phyloP scores from a whole-genome alignment of 2,329 filamentous ascomycete species.

The Xylaria sp. region DNA sequence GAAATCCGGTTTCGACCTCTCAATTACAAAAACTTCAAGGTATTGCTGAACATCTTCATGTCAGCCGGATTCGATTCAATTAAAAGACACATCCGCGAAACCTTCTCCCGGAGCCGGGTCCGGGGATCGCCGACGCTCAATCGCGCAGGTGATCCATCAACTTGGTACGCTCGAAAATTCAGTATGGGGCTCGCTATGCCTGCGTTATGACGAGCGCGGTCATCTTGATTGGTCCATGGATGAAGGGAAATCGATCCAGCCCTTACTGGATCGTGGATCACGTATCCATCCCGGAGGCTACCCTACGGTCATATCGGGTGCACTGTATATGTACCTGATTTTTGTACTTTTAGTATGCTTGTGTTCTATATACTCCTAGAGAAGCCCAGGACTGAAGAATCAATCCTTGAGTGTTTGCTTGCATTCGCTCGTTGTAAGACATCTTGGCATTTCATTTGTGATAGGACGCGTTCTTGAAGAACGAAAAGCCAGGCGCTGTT shows the following conservation, averaged over 20 bases:
- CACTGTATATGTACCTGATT: constrained; percentile 16
- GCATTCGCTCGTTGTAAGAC: background rate
- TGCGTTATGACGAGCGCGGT: constrained; percentile 29
- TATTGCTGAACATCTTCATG: background rate
- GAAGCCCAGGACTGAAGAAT: background rate
- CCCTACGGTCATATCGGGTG: constrained; percentile 4
- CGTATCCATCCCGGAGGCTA: constrained; percentile 25
- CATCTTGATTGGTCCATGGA: constrained; percentile 31
- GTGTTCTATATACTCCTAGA: background rate
- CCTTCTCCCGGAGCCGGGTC: background rate
- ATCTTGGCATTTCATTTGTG: constrained; percentile 2
- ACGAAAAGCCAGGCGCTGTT: background rate
- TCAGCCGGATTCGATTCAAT: background rate
- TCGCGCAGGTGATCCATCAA: background rate
- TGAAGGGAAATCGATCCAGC: constrained; percentile 33
- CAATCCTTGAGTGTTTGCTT: constrained; percentile 12
- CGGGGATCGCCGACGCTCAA: background rate
- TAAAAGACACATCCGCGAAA: background rate
- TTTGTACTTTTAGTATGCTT: constrained; percentile 28
- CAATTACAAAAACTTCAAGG: background rate
- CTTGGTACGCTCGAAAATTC: constrained; percentile 4
- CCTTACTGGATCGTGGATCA: constrained; percentile 34
- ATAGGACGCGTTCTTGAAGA: background rate
- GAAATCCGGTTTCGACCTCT: background rate
- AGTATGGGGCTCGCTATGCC: constrained; percentile 19